Percentiles rank a stretch among this genome's conserved stretches.
Evolutionary conservation across 139 green algal genomes (phyloP).

Genomic region (Chlorella sp.): DNA sequence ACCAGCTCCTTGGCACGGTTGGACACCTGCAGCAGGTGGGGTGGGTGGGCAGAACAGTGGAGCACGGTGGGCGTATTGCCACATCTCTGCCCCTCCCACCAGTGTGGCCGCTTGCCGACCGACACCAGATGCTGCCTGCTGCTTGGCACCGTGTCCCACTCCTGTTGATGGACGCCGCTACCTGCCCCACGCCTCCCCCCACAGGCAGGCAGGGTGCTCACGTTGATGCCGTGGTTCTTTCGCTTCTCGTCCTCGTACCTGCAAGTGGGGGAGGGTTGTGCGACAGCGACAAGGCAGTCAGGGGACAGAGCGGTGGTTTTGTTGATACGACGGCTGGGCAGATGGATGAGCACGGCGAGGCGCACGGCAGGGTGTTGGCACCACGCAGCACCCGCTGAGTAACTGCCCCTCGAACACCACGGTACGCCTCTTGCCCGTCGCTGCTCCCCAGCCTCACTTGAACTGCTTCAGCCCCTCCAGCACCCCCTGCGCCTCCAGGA

Average conservation of each 20-base stretch:
- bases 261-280: background rate
- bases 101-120: background rate
- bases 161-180: too few species aligned
- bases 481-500: background rate
- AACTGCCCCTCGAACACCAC: background rate
- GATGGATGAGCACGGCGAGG: too few species aligned
- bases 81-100: background rate
- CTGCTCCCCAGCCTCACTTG: background rate
- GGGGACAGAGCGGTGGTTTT: background rate
- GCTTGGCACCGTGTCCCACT: background rate
- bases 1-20: constrained; percentile 37
- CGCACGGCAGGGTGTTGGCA: background rate
- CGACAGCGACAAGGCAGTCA: background rate
- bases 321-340: background rate
- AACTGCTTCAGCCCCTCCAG: constrained; percentile 28
- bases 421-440: too few species aligned
- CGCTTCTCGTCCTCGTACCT: constrained; percentile 22
- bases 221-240: constrained; percentile 43
- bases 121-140: background rate
- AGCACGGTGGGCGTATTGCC: background rate
- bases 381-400: background rate
- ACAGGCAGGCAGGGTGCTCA: too few species aligned
- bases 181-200: background rate
- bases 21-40: constrained; percentile 12
- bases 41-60: background rate